Conservation (phyloP, 768 basidiomycete species). For the Postia placenta region DNA sequence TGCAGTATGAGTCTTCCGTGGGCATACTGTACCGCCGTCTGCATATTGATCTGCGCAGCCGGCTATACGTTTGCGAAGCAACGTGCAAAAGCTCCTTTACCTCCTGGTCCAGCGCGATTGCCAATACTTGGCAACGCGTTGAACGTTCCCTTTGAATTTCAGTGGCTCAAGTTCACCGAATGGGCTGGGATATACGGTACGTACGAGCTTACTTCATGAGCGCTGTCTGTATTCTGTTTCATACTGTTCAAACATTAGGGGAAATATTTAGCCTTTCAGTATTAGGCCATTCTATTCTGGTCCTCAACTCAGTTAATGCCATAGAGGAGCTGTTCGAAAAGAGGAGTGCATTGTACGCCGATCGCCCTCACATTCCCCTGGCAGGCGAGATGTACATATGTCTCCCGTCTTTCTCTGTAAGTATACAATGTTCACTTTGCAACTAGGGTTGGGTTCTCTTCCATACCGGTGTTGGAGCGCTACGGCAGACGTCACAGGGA, state of each 20-base stretch:
- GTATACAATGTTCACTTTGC: too few relatives aligned
- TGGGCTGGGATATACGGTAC: constrained; percentile 6
- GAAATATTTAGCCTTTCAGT: constrained; percentile 12
- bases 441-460: constrained; percentile 5
- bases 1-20: too few relatives aligned
- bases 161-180: constrained; percentile 2
- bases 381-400: constrained; percentile 32
- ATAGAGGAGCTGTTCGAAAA: constrained; percentile 25
- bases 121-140: constrained; percentile 21
- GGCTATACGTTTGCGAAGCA: too few relatives aligned
- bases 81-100: constrained; percentile 1
- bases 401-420: too few relatives aligned
- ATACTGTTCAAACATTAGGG: background rate
- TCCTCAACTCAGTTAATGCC: constrained; percentile 21
- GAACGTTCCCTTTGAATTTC: background rate
- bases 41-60: too few relatives aligned
- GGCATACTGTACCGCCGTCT: too few relatives aligned
- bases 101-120: constrained; percentile 20
- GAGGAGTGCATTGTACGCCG: constrained; percentile 20
- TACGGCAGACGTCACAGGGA: constrained; percentile 16
- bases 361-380: constrained; percentile 15
- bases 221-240: too few relatives aligned
- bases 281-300: constrained; percentile 22
- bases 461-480: constrained; percentile 7
- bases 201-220: too few relatives aligned